phyloP scores from a whole-genome alignment of 2,329 filamentous ascomycete species.

The Colletotrichum orbiculare region DNA sequence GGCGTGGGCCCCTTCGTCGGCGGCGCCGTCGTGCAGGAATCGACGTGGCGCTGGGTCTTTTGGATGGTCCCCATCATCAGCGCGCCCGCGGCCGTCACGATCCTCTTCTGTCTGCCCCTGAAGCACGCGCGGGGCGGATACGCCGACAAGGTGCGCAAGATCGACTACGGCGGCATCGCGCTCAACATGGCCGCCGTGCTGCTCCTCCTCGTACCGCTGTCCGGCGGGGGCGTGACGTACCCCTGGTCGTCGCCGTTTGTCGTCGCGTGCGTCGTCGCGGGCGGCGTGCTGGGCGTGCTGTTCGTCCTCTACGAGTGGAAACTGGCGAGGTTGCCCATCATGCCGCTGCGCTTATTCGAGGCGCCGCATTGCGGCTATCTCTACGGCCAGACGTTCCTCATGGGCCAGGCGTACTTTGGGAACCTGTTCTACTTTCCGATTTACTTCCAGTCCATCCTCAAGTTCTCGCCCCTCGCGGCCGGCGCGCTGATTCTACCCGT shows the following conservation, averaged over 20 bases:
- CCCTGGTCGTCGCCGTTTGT: constrained; percentile 42
- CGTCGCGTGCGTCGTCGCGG: constrained; percentile 39
- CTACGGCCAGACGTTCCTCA: constrained; percentile 42
- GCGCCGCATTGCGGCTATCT: constrained; percentile 39
- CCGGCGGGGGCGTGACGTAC: constrained; percentile 43
- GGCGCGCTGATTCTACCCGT: constrained; percentile 45
- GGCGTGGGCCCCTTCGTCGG: constrained; percentile 52
- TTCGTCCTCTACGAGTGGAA: constrained; percentile 46
- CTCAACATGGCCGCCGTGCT: constrained; percentile 43
- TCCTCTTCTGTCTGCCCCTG: constrained; percentile 43
- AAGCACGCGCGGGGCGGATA: constrained; percentile 41
- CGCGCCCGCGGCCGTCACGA: constrained; percentile 38
- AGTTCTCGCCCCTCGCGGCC: constrained; percentile 42
- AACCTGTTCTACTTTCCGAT: constrained; percentile 46
- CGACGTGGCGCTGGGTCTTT: constrained; percentile 46
- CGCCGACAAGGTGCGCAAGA: constrained; percentile 41
- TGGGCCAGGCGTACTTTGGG: constrained; percentile 44
- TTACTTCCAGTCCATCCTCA: constrained; percentile 47
- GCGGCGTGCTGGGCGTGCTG: constrained; percentile 37
- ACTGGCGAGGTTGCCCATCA: constrained; percentile 42
- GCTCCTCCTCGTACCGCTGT: constrained; percentile 43
- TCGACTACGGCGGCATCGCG: constrained; percentile 44
- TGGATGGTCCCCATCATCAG: constrained; percentile 42
- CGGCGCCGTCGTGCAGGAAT: constrained; percentile 43
- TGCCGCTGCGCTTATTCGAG: constrained; percentile 42